Base-by-base conservation (phyloP, 257 asterid species). In the Ocimum tenuiflorum region DNA sequence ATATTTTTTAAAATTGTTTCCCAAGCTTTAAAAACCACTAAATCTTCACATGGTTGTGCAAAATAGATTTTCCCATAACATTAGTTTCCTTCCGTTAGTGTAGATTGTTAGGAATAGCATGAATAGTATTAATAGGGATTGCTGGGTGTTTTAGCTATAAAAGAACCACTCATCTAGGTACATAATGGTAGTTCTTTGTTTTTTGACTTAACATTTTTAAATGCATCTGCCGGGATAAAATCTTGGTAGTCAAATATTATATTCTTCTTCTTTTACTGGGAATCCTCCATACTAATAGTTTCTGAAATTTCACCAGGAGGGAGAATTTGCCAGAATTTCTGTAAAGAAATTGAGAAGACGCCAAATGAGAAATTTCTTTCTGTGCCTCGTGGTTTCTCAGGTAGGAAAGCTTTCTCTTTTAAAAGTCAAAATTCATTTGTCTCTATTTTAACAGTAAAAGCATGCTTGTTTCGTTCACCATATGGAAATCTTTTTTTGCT, bases 361-460 rank as follows among this genome's bases (percentile, higher is more conserved):
- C 43, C 99, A 92, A 78, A 92, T 92, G 96, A 77, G 86, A 50
- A 94, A 94, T 69, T 94, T 90, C 76, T 86, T 83, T 73, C 73
- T 88, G 33, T 88, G 95, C 79, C 99, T 94, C 77, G 86, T 90
- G 99, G 94, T 94, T 79, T 94, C 99, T 63, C 99, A 94, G 82
- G 96, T 92, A 84, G 73, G 83, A 55, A 33, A 13, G 22, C 29
- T 66, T 47, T 64, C 59, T 60, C 61, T 63, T 55, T 10, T 36
- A 46, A 31, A 46, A 39, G 52, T 58, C 35, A 22, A 36, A 35
- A 60, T 62, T 49, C 13, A 14, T 49, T 14, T 42, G 35, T 52
- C 64, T 53, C 45, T 19, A 38, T 10, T 43, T 51, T 23, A 17
- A 47, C 23, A 61, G 43, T 42, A 19, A 63, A 55, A 54, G 52